Base-by-base conservation (phyloP, 192 early-diverging fungal species). In the Phycomyces nitens region DNA sequence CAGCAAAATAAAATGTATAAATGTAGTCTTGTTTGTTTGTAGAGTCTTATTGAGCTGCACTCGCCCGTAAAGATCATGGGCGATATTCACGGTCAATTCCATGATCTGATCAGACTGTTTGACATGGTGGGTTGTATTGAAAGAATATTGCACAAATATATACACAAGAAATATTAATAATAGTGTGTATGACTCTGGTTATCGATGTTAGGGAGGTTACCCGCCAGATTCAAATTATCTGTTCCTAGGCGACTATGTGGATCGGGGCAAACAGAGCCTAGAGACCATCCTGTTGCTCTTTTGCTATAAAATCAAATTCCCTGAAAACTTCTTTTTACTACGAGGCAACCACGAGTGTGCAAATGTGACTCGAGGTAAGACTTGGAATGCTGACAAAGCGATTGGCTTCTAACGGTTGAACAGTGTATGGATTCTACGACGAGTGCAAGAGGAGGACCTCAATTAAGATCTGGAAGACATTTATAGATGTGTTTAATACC, bases 331-430 rank as follows among this genome's bases (percentile, higher is more conserved):
- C 73, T 98, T 98, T 70, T 70, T 98, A 26, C 70, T 98, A 60
- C 85, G 96, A 52, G 96, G 96, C 42, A 98, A 98, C 78, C 96
- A 98, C 77, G 96, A 98, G 73, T 92, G 89, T 67, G 92, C 93
- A 20, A 92, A 87, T 69, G 90, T 97, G 47, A 97, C 93, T 52
- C 80, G 90, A 78, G 88, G 87, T 88, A 74, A 58, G n/a, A n/a
- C n/a, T n/a, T n/a, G n/a, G n/a, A n/a, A n/a, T n/a, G n/a, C n/a
- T n/a, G n/a, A n/a, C n/a, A n/a, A n/a, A n/a, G n/a, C n/a, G n/a
- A n/a, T n/a, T n/a, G n/a, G n/a, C n/a, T 34, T 34, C 29, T 34
- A 34, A 5, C 7, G 29, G 29, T 34, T 34, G 29, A 2, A 56
- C 2, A 90, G 93, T 94, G 5, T 95, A 97, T 68, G 95, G 95